Base-by-base conservation (phyloP, 257 asterid genomes). In the Plantago major region DNA sequence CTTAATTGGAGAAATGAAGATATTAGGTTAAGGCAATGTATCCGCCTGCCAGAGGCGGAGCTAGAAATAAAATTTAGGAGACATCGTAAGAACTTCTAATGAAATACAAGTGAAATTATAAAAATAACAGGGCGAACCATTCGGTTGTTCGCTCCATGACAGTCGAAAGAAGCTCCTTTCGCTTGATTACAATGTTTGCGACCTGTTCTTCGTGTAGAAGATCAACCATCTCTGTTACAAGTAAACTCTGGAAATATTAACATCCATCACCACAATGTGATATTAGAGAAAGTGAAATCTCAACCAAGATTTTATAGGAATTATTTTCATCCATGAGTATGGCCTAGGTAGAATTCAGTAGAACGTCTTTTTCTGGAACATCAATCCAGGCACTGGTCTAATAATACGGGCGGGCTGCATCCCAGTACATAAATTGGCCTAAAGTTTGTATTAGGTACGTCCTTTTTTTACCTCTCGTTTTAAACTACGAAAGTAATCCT, bases 121-220 rank as follows among this genome's bases (percentile, higher is more conserved):
- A 51, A 50, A 38, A 13, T 40, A 42, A 46, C 4, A 58, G 12
- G 42, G 14, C 67, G 53, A 67, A 90, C 97, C 97, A 90, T 63
- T 90, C 95, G 28, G 87, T 81, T 19, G 96, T 90, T 63, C 97
- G 81, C 89, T 80, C 76, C 93, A 83, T 80, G 71, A 87, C 89
- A 78, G 87, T 59, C 42, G 91, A 81, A 52, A 87, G 83, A 19
- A 79, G 81, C 56, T 85, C 87, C 59, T 90, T 82, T 71, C 83
- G 84, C 81, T 75, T 87, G 30, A 71, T 69, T 58, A 83, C 68
- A 81, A 82, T 78, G 64, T 71, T 71, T 30, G 76, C 40, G 60
- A 63, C 38, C 53, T 51, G 67, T 51, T 63, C 69, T 56, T 73
- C 77, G 37, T 69, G 30, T 26, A 18, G 66, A 62, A 70, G 51